Conservation (phyloP, 1,139 yeast genomes). For the Citeromyces hawaiiensis region DNA sequence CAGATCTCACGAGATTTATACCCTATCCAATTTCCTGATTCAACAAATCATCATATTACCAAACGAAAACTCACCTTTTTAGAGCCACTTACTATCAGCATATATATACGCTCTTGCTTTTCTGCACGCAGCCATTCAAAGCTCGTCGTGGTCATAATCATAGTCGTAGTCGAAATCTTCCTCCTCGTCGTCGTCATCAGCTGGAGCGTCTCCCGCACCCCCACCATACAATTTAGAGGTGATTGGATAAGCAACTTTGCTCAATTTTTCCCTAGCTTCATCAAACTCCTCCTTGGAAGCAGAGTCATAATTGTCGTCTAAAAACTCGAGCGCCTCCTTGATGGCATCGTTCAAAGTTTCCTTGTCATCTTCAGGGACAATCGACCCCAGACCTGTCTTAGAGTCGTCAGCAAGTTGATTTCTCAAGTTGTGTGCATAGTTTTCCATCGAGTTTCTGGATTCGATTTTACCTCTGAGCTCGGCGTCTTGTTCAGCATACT, state of each 20-base stretch:
- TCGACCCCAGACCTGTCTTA: conserved; percentile 21
- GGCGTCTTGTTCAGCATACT: conserved; percentile 59
- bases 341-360: conserved; percentile 82
- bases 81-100: neutral
- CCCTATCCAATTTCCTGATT: no score
- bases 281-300: conserved; percentile 91
- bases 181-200: conserved; percentile 21
- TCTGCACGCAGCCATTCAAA: conserved; percentile 7
- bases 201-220: conserved; percentile 35
- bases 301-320: conserved; percentile 71
- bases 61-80: neutral
- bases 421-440: conserved; percentile 41
- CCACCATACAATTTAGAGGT: conserved; percentile 79
- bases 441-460: conserved; percentile 45
- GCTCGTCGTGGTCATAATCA: conserved; percentile 19
- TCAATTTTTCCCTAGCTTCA: conserved; percentile 82
- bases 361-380: conserved; percentile 84
- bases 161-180: conserved; percentile 18
- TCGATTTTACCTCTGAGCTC: conserved; percentile 68
- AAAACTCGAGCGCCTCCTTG: conserved; percentile 78
- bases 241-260: conserved; percentile 81
- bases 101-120: neutral
- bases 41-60: neutral
- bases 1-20: no score
- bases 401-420: conserved; percentile 17